These are phyloP conservation scores for Fusarium chaquense DNA, from an alignment of 2,329 filamentous ascomycete genomes.

Conservation along the genomic window DNA sequence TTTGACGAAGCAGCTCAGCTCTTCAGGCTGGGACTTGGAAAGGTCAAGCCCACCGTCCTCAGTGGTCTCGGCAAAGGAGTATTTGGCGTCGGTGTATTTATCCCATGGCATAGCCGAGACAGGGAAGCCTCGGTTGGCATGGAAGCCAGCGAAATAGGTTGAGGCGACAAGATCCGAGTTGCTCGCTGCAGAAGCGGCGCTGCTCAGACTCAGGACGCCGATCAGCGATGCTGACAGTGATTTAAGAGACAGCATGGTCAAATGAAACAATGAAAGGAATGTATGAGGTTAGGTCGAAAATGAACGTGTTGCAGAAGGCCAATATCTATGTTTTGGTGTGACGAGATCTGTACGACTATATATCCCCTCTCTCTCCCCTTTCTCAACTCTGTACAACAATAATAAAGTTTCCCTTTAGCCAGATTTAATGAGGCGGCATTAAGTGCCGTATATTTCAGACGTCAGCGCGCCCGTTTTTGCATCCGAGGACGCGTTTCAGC, in stretches of 20 bases:
- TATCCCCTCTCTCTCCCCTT: background rate
- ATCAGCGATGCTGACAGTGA: slow-evolving; percentile 26
- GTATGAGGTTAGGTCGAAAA: slow-evolving; percentile 1
- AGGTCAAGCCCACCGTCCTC: slow-evolving; percentile 32
- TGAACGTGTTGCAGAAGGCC: background rate
- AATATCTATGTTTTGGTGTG: background rate
- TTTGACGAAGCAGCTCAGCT: slow-evolving; percentile 27
- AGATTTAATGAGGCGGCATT: background rate
- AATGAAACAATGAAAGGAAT: background rate
- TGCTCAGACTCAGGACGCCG: slow-evolving; percentile 24
- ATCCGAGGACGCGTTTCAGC: background rate
- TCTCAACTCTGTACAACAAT: background rate
- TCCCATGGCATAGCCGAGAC: slow-evolving; percentile 36
- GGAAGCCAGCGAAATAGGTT: slow-evolving; percentile 43
- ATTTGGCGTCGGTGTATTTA: slow-evolving; percentile 42
- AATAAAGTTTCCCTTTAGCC: background rate
- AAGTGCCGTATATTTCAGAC: background rate
- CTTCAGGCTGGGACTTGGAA: slow-evolving; percentile 21
- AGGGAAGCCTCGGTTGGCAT: slow-evolving; percentile 36
- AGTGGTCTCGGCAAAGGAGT: slow-evolving; percentile 40
- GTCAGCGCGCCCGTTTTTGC: background rate
- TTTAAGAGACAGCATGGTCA: slow-evolving; percentile 13
- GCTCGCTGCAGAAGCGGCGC: background rate
- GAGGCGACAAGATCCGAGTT: slow-evolving; percentile 30
- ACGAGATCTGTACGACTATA: slow-evolving; percentile 7